Percentiles rank a stretch among this genome's conserved stretches.
Conservation (phyloP, 1,139 yeast genomes). For the Ogataea hybrid region DNA sequence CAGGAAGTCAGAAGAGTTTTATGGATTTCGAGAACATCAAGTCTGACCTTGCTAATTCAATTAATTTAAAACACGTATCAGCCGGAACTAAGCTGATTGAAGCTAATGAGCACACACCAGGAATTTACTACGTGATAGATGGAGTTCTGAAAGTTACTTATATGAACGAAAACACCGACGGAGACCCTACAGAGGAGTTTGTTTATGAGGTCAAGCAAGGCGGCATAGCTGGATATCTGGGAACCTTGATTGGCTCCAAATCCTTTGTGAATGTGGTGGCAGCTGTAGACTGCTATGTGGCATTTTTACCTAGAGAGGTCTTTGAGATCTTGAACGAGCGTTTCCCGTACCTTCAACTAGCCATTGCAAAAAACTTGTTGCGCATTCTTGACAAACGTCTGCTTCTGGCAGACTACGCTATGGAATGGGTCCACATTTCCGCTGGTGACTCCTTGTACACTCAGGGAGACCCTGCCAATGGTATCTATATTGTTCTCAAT, state of each 20-base stretch:
- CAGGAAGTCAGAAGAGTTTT: slow-evolving; percentile 14
- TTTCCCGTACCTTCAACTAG: slow-evolving; percentile 70
- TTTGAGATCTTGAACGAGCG: slow-evolving; percentile 70
- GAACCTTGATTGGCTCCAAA: slow-evolving; percentile 74
- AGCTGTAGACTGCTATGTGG: slow-evolving; percentile 59
- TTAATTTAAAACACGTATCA: slow-evolving; percentile 56
- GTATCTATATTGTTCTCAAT: slow-evolving; percentile 85
- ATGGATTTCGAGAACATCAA: slow-evolving; percentile 51
- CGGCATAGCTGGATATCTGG: slow-evolving; percentile 84
- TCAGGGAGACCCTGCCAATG: slow-evolving; percentile 88
- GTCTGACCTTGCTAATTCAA: slow-evolving; percentile 58
- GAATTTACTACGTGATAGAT: slow-evolving; percentile 63
- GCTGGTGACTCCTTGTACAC: slow-evolving; percentile 80
- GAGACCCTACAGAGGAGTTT: slow-evolving; percentile 33
- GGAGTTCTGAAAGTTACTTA: slow-evolving; percentile 30
- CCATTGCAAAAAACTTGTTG: slow-evolving; percentile 73
- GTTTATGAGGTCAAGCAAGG: slow-evolving; percentile 70
- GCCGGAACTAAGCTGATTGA: slow-evolving; percentile 58
- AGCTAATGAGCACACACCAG: slow-evolving; percentile 67
- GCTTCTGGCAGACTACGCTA: slow-evolving; percentile 79
- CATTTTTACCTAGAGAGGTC: slow-evolving; percentile 61
- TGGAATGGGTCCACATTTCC: slow-evolving; percentile 90
- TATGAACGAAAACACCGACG: slow-evolving; percentile 15
- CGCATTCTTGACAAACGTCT: slow-evolving; percentile 64
- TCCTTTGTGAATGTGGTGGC: slow-evolving; percentile 74